Evolutionary conservation across 495 filamentous ascomycete species (phyloP).

Genomic region (Bombardia bombarda): DNA sequence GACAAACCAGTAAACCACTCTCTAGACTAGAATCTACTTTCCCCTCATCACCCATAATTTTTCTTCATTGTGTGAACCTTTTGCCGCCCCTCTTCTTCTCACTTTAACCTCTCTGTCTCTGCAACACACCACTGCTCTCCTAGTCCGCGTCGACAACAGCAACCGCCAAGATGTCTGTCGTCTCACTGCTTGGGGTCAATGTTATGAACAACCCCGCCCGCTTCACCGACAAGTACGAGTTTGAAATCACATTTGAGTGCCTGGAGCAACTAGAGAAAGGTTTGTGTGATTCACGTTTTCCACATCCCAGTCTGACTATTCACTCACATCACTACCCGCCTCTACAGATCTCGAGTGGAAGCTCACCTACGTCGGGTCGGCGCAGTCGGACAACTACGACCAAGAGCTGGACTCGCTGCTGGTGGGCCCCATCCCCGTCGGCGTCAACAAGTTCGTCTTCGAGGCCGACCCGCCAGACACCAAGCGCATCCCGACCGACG

Average conservation of each 20-base stretch:
- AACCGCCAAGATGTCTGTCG: constrained; percentile 75
- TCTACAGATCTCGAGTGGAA: constrained; percentile 95
- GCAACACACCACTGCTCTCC: not conserved
- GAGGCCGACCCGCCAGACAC: constrained; percentile 89
- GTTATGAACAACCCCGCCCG: constrained; percentile 93
- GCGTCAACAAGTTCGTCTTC: constrained; percentile 98
- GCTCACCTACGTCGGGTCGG: constrained; percentile 95
- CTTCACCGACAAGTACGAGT: constrained; percentile 82
- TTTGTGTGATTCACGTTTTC: constrained; percentile 23
- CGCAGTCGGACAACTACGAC: constrained; percentile 94
- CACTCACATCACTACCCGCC: too few relatives aligned
- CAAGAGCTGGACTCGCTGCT: constrained; percentile 96
- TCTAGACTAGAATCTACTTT: not conserved
- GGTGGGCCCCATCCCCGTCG: constrained; percentile 91
- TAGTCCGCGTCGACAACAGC: not conserved
- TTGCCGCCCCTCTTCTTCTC: too few relatives aligned
- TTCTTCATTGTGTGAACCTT: not conserved
- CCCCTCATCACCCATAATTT: not conserved
- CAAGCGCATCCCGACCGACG: constrained; percentile 79
- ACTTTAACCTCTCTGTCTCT: too few relatives aligned
- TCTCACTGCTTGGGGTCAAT: constrained; percentile 89
- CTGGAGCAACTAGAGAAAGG: constrained; percentile 86
- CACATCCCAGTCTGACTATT: too few relatives aligned
- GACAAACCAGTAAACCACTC: too few relatives aligned
- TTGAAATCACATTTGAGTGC: constrained; percentile 98